Evolutionary conservation across 78 protist species (phyloP).

Genomic region (Dictyostelium firmibasis): DNA sequence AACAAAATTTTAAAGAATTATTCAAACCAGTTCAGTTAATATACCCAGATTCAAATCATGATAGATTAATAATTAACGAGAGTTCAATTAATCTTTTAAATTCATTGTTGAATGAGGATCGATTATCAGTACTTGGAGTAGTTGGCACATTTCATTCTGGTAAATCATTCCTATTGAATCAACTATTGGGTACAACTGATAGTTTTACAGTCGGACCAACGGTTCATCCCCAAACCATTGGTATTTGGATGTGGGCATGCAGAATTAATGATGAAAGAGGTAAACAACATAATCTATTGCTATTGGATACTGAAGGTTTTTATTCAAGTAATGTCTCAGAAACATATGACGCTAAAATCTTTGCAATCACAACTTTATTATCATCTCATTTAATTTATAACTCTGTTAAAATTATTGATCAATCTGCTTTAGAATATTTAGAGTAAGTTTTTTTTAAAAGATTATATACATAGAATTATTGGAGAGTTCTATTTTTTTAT

Average conservation of each 20-base stretch:
- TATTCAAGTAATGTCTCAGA: constrained; percentile 58
- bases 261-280: neutral
- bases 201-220: constrained; percentile 51
- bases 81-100: constrained; percentile 3
- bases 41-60: constrained; percentile 49
- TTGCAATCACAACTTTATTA: constrained; percentile 63
- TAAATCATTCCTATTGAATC: constrained; percentile 46
- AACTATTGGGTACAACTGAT: constrained; percentile 46
- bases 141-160: constrained; percentile 69
- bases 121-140: constrained; percentile 45
- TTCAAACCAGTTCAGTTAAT: constrained; percentile 40
- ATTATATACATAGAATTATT: neutral
- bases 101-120: neutral
- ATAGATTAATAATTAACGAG: constrained; percentile 28
- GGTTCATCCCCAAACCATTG: constrained; percentile 47
- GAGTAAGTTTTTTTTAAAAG: neutral
- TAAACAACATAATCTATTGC: neutral
- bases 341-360: constrained; percentile 65
- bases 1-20: neutral
- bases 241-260: constrained; percentile 66
- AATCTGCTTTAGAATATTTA: constrained; percentile 63
- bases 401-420: constrained; percentile 72
- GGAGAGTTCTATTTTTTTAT: neutral
- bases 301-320: constrained; percentile 70
- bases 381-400: constrained; percentile 52